Base-by-base conservation (phyloP, 495 filamentous ascomycete genomes). In the Pseudevernia furfuracea region DNA sequence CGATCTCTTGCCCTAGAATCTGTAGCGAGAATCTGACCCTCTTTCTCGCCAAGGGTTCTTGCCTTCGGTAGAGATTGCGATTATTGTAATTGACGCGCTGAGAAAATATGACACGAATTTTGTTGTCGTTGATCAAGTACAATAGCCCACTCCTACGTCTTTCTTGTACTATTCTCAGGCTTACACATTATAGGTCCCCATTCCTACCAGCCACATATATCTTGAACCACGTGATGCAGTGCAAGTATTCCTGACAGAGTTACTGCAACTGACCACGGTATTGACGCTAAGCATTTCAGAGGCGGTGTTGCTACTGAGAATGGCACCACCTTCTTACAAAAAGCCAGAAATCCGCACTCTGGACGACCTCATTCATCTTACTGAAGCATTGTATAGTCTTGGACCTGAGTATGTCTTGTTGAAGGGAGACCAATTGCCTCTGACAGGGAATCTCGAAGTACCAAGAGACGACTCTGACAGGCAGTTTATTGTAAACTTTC, bases 271-370 rank as follows among this genome's bases (percentile, higher is more conserved):
- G 55, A 84, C 91, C 0, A 93, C 86, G 1, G 75, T 98, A 53
- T 74, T 96, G 34, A 98, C 93, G 0, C 94, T 93, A 7, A 98
- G 97, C 69, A 81, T 96, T 30, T 90, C 92, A 8, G 93, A 98
- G 76, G 94, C 93, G 3, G 79, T 81, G 46, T 78, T 90, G 4
- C 78, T 98, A 1, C 74, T 96, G n/a, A 74, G 84, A 55, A 78
- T 87, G 62, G 74, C 83, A 12, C 84, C 84, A 3, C 12, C 28
- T 19, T 12, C 5, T 39, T 74, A 23, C 70, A 75, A 17, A 69
- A 75, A 17, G 69, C 75, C 17, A 48, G 74, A 9, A 79, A 86
- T 4, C 79, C 86, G 2, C 69, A 79, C 9, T 78, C 78, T 89
- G 4, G 75, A 82, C 15, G 87, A 87, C 28, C 69, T 96, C 48